Evolutionary conservation across 225 moss, liverwort and hornwort species (phyloP), one percentile per base, ranked within the genome.

Genomic region (Straminergon stramineum): DNA sequence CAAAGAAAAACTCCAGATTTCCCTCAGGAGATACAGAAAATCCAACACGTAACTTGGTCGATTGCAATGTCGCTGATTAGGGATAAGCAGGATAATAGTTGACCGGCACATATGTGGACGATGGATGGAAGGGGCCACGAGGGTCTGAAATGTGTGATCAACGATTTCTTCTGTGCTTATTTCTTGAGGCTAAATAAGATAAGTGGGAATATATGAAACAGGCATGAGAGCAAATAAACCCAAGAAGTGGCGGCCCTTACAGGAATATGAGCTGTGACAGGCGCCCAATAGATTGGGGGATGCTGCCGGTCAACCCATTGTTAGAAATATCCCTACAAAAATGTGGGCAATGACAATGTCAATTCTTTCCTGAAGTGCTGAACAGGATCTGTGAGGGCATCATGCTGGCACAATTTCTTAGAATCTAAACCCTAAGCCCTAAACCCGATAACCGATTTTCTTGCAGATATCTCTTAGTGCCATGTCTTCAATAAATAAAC

Each of bases 281-380:
- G 56, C 79, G 85, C 69, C 91, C 94, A 48, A 94, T 82, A 66
- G 94, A 89, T 84, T 90, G 91, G 21, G 93, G 94, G 66, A 94
- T 90, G 86, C 89, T 83, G 85, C 91, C 90, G 62, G 93, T 94
- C 86, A 94, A 89, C 64, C 94, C 94, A n/a, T 94, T 94, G 87
- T 70, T 93, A 41, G 94, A 94, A 57, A 94, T 39, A 89, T 94
- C 94, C 85, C 94, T 94, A 75, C 83, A 90, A 90, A 87, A 86
- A 77, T 30, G 65, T 37, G 70, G 43, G 57, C 20, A 75, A 56
- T 89, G 74, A 55, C 75, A 70, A 85, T 62, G 45, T 62, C 28
- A 87, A 76, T 81, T 79, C 37, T 89, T 53, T 35, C 70, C 37
- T 71, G 11, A 17, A 53, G 58, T 32, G 75, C 31, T 77, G 58